Percentiles rank a stretch among this genome's conserved stretches.
These are phyloP conservation scores for Metschnikowia chrysomelidarum DNA, from an alignment of 805 yeast species.

Conservation along the genomic window DNA sequence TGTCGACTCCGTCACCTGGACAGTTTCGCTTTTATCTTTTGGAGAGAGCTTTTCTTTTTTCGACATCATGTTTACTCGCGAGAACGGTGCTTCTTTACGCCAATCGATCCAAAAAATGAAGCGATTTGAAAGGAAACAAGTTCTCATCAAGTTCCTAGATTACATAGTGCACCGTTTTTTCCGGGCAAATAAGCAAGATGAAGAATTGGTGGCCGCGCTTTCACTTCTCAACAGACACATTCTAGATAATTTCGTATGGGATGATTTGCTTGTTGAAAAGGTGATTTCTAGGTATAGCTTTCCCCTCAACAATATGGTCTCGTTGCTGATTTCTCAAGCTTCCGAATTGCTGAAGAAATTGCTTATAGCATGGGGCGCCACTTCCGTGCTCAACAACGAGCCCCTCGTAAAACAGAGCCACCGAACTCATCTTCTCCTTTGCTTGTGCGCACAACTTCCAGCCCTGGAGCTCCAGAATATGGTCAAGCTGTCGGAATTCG, in stretches of 20 bases:
- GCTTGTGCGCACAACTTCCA: conserved; percentile 26
- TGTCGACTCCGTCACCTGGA: conserved; percentile 16
- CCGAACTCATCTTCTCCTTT: conserved; percentile 47
- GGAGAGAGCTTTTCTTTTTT: conserved; percentile 21
- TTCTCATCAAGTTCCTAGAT: conserved; percentile 20
- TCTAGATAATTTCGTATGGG: conserved; percentile 19
- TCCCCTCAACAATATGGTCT: conserved; percentile 10
- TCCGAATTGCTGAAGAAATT: not conserved
- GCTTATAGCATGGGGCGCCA: conserved; percentile 29
- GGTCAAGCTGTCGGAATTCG: conserved; percentile 38
- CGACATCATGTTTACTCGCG: conserved; percentile 22
- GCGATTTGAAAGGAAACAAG: conserved; percentile 25
- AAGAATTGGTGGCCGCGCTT: conserved; percentile 19
- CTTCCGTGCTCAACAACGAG: conserved; percentile 33
- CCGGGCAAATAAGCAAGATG: conserved; percentile 3
- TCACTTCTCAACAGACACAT: conserved; percentile 16
- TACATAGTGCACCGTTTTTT: conserved; percentile 10
- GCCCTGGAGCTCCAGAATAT: conserved; percentile 24
- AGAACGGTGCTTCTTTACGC: conserved; percentile 12
- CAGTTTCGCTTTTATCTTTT: conserved; percentile 25
- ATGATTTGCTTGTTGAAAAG: conserved; percentile 22
- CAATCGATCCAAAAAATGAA: conserved; percentile 18
- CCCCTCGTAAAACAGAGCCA: conserved; percentile 45
- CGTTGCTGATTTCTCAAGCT: conserved; percentile 8
- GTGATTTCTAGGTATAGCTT: conserved; percentile 17